Base-by-base conservation (phyloP, 169 alveolate genomes). In the Plasmodium reichenowi region DNA sequence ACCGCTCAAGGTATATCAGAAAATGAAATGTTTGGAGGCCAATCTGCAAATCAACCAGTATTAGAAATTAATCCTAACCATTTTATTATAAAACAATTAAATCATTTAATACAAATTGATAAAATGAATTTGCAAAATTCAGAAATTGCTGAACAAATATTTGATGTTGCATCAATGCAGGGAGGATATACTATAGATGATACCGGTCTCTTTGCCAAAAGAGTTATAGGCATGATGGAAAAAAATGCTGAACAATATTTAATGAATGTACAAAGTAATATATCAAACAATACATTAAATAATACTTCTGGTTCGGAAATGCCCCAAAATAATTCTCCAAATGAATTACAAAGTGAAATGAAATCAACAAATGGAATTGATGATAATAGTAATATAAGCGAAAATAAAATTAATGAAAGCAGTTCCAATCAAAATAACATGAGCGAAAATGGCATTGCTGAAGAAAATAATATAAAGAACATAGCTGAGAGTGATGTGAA, bases 31-130 rank as follows among this genome's bases (percentile, higher is more conserved):
- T 92, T 94, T 45, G 95, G 95, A 43, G 97, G 97, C 32, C 94
- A 97, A 63, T 92, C 97, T 64, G 97, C 97, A 32, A 97, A 97
- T 95, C 98, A 98, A 92, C 98, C 98, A 43, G 95, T 95, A 47
- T 89, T 98, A 74, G 99, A 98, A 93, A 95, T 98, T 56, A 98
- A 98, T 86, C 98, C 99, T 20, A 93, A 96, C 83, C 99, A 98
- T 70, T 98, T 98, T 63, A 97, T 98, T 13, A 97, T 98, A 62
- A 93, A 96, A 89, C 97, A 97, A 66, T 93, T 98, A 26, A 92
- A 93, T 76, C 92, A 59, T 59, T 88, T 95, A 96, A 94, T 95
- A 38, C 89, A 93, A 62, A 73, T 83, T 43, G 95, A 93, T 63
- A 76, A 87, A 85, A 74, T 89, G 80, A 74, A 93, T 66, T 88